Percentiles rank a stretch among this genome's conserved stretches.
Conservation (phyloP, 1,139 yeast genomes). For the Debaryomyces udenii region DNA sequence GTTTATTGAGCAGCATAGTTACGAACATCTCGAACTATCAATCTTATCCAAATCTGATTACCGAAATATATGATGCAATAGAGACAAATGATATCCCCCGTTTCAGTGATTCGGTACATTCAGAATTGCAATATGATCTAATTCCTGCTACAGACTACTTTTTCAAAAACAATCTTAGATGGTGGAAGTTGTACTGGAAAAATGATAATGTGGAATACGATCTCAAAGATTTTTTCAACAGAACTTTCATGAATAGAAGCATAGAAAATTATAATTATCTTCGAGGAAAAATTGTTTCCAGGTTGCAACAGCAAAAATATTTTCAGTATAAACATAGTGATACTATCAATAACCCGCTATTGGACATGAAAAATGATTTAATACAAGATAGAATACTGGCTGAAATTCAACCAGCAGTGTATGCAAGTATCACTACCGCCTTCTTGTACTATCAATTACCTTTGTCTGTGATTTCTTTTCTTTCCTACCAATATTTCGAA, state of each 20-base stretch:
- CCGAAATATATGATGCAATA: slow-evolving; percentile 21
- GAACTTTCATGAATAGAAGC: slow-evolving; percentile 42
- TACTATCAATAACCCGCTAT: slow-evolving; percentile 34
- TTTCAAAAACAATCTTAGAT: slow-evolving; percentile 35
- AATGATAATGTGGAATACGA: slow-evolving; percentile 53
- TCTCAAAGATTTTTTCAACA: slow-evolving; percentile 41
- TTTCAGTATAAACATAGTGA: slow-evolving; percentile 18
- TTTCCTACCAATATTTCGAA: slow-evolving; percentile 40
- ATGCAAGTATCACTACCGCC: slow-evolving; percentile 31
- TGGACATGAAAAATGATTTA: slow-evolving; percentile 31
- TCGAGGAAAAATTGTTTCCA: slow-evolving; percentile 40
- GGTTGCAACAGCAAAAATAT: slow-evolving; percentile 28
- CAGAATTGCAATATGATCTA: slow-evolving; percentile 41
- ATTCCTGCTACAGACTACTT: slow-evolving; percentile 35
- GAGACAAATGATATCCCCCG: slow-evolving; percentile 26
- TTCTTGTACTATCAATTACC: slow-evolving; percentile 46
- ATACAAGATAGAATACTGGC: slow-evolving; percentile 29
- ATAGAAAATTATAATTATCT: slow-evolving; percentile 43
- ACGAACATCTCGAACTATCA: slow-evolving; percentile 12
- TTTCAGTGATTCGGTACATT: slow-evolving; percentile 38
- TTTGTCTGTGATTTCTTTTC: slow-evolving; percentile 32
- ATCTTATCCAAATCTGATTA: slow-evolving; percentile 14
- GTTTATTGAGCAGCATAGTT: slow-evolving; percentile 30
- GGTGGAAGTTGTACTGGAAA: slow-evolving; percentile 50
- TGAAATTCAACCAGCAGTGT: slow-evolving; percentile 47